Conservation (phyloP, 805 yeast genomes). For the Saccharomycopsis babjevae region DNA sequence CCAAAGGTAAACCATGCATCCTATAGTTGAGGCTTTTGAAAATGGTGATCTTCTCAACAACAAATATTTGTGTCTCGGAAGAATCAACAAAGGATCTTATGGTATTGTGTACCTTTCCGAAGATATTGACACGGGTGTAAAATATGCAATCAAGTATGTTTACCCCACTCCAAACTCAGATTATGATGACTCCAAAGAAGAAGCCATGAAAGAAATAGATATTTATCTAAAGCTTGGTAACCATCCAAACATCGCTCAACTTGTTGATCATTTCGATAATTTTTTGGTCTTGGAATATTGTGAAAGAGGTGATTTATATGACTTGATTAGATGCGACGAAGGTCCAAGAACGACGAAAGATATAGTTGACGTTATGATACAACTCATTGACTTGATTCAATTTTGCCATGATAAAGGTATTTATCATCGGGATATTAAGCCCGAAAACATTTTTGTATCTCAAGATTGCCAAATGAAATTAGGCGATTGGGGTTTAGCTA, state of each 20-base stretch:
- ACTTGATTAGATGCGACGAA: conserved; percentile 65
- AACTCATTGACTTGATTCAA: conserved; percentile 67
- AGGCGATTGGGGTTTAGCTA: conserved; percentile 85
- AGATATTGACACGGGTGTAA: conserved; percentile 40
- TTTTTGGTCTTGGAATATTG: conserved; percentile 82
- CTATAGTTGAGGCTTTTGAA: conserved; percentile 22
- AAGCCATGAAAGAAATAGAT: conserved; percentile 45
- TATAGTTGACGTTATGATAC: conserved; percentile 84
- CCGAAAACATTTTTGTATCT: conserved; percentile 72
- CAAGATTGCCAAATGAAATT: conserved; percentile 64
- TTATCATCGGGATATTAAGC: conserved; percentile 81
- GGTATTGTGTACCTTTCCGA: conserved; percentile 85
- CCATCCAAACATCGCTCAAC: conserved; percentile 66
- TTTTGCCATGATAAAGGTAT: conserved; percentile 88
- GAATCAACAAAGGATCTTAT: conserved; percentile 85
- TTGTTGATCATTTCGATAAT: conserved; percentile 65
- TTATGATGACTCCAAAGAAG: conserved; percentile 21
- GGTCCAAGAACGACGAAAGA: conserved; percentile 66
- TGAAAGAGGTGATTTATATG: conserved; percentile 71
- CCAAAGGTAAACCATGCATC: background rate
- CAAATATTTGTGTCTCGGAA: conserved; percentile 58
- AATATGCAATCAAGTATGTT: conserved; percentile 82
- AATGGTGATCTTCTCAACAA: conserved; percentile 42
- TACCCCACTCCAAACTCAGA: conserved; percentile 44
- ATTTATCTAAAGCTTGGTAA: conserved; percentile 64